These are phyloP conservation scores for Handroanthus guayacan DNA, from an alignment of 257 asterid genomes.

Conservation along the genomic window DNA sequence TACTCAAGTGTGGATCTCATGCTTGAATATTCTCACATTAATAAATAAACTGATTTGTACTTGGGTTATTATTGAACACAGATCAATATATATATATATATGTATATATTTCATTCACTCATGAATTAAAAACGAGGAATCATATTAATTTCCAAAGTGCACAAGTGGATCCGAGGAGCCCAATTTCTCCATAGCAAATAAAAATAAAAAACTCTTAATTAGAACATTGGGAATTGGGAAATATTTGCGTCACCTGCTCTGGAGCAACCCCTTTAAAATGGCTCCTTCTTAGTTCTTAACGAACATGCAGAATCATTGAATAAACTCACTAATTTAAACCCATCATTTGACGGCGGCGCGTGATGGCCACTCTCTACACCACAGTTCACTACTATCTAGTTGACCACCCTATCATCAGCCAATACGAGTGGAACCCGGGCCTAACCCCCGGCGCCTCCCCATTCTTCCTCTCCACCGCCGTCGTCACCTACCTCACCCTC, in stretches of 20 bases:
- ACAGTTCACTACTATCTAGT: slow-evolving; percentile 58
- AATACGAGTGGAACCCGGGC: slow-evolving; percentile 59
- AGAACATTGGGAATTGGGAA: not conserved
- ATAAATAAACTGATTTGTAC: too few species aligned
- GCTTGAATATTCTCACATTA: too few species aligned
- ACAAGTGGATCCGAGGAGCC: not conserved
- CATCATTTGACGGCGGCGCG: slow-evolving; percentile 38
- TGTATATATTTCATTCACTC: too few species aligned
- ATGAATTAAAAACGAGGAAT: too few species aligned
- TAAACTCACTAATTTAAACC: too few species aligned
- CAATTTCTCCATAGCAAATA: too few species aligned
- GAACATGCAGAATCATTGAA: not conserved
- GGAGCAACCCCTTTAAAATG: not conserved
- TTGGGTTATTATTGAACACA: too few species aligned
- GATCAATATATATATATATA: too few species aligned
- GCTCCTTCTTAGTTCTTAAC: not conserved
- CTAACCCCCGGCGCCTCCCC: slow-evolving; percentile 56
- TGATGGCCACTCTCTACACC: slow-evolving; percentile 47
- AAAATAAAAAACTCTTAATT: too few species aligned
- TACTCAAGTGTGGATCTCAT: too few species aligned
- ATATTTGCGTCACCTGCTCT: not conserved
- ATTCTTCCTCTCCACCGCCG: slow-evolving; percentile 49
- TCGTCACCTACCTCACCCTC: slow-evolving; percentile 52
- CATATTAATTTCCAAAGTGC: too few species aligned
- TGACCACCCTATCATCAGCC: slow-evolving; percentile 57